phyloP scores from a whole-genome alignment of 192 early-diverging fungal genomes.

The Linnemannia exigua region DNA sequence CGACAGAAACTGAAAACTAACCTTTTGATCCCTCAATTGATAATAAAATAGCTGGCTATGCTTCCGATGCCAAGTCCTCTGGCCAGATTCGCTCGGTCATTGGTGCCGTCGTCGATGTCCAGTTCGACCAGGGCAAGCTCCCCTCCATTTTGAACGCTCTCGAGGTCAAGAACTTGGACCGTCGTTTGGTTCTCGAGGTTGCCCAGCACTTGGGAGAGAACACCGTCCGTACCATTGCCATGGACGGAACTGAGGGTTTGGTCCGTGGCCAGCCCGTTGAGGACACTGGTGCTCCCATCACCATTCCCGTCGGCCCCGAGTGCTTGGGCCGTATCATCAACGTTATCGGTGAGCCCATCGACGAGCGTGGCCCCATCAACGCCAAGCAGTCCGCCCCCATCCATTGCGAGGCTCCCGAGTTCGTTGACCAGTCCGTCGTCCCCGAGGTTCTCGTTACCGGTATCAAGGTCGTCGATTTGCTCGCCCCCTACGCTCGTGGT shows the following conservation, averaged over 20 bases:
- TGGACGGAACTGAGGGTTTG: slow-evolving; percentile 99
- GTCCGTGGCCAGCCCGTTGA: slow-evolving; percentile 94
- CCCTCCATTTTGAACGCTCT: slow-evolving; percentile 98
- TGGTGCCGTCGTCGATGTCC: slow-evolving; percentile 99
- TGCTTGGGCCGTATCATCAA: slow-evolving; percentile 98
- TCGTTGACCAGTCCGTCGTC: slow-evolving; percentile 95
- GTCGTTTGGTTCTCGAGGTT: slow-evolving; percentile 96
- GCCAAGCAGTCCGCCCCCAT: slow-evolving; percentile 90
- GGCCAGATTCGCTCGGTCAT: slow-evolving; percentile 95
- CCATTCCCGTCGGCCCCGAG: slow-evolving; percentile 93
- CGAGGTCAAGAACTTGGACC: slow-evolving; percentile 82
- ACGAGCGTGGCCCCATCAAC: slow-evolving; percentile 96
- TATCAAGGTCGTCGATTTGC: slow-evolving; percentile 99
- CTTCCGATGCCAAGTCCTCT: slow-evolving; percentile 69
- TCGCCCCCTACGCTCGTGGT: slow-evolving; percentile 97
- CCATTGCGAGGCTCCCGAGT: slow-evolving; percentile 93
- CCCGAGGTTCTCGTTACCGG: slow-evolving; percentile 97
- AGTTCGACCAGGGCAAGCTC: slow-evolving; percentile 90
- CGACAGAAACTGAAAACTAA: not conserved
- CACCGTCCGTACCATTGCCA: slow-evolving; percentile 99
- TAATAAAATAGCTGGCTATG: slow-evolving; percentile 63
- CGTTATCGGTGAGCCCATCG: slow-evolving; percentile 98
- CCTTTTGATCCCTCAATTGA: not conserved
- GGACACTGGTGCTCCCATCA: slow-evolving; percentile 95
- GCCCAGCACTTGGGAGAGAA: slow-evolving; percentile 98